Evolutionary conservation across 371 early-diverging fungal genomes (phyloP), one percentile per base, ranked within the genome.

Genomic region (Mortierella sp.): DNA sequence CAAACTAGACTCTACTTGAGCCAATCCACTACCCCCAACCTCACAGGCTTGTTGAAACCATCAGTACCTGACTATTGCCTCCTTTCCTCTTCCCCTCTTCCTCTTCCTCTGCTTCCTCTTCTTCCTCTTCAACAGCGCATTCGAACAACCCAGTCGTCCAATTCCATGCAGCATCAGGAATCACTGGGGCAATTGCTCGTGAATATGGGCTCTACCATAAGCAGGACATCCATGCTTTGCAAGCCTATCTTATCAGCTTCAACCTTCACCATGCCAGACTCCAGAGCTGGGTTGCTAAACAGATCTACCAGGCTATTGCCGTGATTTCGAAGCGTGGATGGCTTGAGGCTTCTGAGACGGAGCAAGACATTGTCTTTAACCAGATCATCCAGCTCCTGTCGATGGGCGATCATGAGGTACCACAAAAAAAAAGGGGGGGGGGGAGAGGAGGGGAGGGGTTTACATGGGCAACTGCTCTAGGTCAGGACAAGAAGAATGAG

Each of bases 301-400:
- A 82, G 66, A 67, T 80, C 44, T 74, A 81, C 43, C 81, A 82
- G 48, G 76, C 74, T 16, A 80, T 85, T 46, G 84, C 91, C 26
- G 84, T 91, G 29, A 86, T 91, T 50, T 88, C 88, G 14, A 92
- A 92, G 72, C 86, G 92, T 30, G 88, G 90, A 16, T 85, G 90
- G 71, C 83, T 90, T 59, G 93, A 93, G 66, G 83, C 82, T 14
- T 59, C 87, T 2, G 77, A 81, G 44, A 63, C 74, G 44, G 90
- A 90, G 45, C 83, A 87, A 55, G 86, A 86, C 62, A 68, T 84
- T 15, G 85, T 91, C 37, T 83, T 88, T 58, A 64, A 70, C 28
- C 79, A 85, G 18, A 74, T 92, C 44, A 84, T 83, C 3, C 86
- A 88, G 9, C 73, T 91, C 7, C 56, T 90, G 51, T 70, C 75